Base-by-base conservation (phyloP, 1,139 yeast genomes). In the Scheffersomyces lignicola region DNA sequence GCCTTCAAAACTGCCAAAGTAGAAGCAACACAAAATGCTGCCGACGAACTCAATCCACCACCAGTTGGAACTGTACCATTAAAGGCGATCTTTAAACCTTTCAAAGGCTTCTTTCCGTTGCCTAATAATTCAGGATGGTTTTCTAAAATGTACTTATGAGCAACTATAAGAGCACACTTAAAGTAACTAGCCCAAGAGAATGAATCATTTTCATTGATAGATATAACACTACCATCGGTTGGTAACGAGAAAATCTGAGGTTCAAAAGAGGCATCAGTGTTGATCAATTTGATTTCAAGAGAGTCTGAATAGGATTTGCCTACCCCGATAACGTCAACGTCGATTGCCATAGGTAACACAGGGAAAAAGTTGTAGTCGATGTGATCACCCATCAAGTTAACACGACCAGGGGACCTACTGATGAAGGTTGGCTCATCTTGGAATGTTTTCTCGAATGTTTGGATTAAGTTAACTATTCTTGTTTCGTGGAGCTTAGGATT, bases 311-410 rank as follows among this genome's bases (percentile, higher is more conserved):
- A 47, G 5, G 56, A 44, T 16, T 58, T 51, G 11, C 76, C 80
- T 11, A 82, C 87, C 47, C 76, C 74, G 33, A 80, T 59, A 43
- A 82, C 76, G 50, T 82, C 89, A 13, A 68, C 72, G 37, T 79
- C 83, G 32, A 82, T 78, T 7, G 90, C 88, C 82, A 83, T 76
- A n/a, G 90, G 90, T 47, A 83, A 66, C 11, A 80, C 85, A 3
- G 86, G 72, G 52, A 79, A 83, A 51, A 73, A 72, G 42, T 79
- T 76, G 53, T 82, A 83, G 60, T 83, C 90, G 38, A 83, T 77
- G 52, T 83, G 90, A 45, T 83, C 90, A 26, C 90, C 90, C 42
- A 83, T 80, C 43, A 83, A 62, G 54, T 83, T 83, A 40, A 83
- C 90, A 49, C 90, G 64, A 26, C 90, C 90, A 3, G 90, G 90